Base-by-base conservation (phyloP, 1,139 yeast genomes). In the Yamadazyma triangularis region DNA sequence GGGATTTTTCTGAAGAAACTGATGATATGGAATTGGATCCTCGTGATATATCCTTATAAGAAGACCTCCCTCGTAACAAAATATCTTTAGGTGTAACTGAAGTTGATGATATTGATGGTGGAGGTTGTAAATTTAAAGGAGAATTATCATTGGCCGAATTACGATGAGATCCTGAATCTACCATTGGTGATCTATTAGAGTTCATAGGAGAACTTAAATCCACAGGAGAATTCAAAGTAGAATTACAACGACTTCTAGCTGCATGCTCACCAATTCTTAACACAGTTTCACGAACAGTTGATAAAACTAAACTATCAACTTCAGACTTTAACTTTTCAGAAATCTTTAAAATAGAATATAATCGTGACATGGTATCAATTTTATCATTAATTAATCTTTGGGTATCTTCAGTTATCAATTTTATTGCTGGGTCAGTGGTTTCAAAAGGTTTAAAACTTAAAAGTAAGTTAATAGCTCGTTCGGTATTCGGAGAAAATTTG, bases 251-350 rank as follows among this genome's bases (percentile, higher is more conserved):
- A 11, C 29, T 46, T n/a, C n/a, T n/a, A n/a, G n/a, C n/a, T 0
- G 67, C 58, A 40, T 65, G 73, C 23, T 67, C 73, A 29, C 63
- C 60, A 8, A 73, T 76, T 48, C 58, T 72, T 15, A 59, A 57
- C 9, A 86, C 73, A 0, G 95, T 81, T 25, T 77, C 77, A 14
- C 73, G 65, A 3, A 91, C 86, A 0, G 85, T 69, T 26, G 65
- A 59, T 24, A 85, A 59, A 2, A 89, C 94, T 48, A 79, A 64
- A 13, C 58, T 67, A 48, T 89, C 95, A 7, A 89, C 87, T 53
- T 91, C 96, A 27, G 71, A 73, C 39, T 87, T 84, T 28, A 91
- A 77, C 45, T 79, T 79, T 40, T 83, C 83, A n/a, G 86, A 77
- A 49, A 84, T 88, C 36, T 82, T 78, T 35, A 86, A 63, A 3